A percentile compares a stretch with the other conserved stretches of the same genome.
These are phyloP conservation scores for Globomyces sp. DNA, from an alignment of 371 early-diverging fungal species.

Conservation along the genomic window DNA sequence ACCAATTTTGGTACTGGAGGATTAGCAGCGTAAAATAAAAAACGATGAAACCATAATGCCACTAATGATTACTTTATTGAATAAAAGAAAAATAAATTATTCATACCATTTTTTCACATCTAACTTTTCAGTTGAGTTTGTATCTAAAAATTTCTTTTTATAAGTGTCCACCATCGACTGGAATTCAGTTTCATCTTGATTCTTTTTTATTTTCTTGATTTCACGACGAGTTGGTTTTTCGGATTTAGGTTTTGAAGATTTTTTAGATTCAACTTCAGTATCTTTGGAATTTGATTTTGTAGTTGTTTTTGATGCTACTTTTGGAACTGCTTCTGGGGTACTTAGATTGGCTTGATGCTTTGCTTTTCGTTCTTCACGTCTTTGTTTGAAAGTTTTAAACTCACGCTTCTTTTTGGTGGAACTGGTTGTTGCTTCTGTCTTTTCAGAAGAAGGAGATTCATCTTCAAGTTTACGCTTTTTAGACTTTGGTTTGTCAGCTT, in stretches of 20 bases:
- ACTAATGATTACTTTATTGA: too few relatives aligned
- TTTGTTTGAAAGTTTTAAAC: background rate
- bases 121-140: too few relatives aligned
- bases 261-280: background rate
- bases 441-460: slow-evolving; percentile 8
- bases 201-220: slow-evolving; percentile 15
- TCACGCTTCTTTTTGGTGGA: background rate
- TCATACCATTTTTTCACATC: too few relatives aligned
- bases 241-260: background rate
- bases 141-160: slow-evolving; percentile 23
- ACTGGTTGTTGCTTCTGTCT: background rate
- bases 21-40: too few relatives aligned
- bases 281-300: background rate
- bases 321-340: background rate
- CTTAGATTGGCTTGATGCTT: background rate
- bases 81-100: too few relatives aligned
- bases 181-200: slow-evolving; percentile 27
- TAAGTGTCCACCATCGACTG: slow-evolving; percentile 24
- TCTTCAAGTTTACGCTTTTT: background rate
- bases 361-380: background rate
- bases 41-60: too few relatives aligned
- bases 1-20: too few relatives aligned
- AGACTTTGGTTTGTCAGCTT: slow-evolving; percentile 4
- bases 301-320: slow-evolving; percentile 5
- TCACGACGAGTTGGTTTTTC: background rate